These are phyloP conservation scores for Trypanosoma caninum DNA, from an alignment of 208 protist species.

Conservation along the genomic window DNA sequence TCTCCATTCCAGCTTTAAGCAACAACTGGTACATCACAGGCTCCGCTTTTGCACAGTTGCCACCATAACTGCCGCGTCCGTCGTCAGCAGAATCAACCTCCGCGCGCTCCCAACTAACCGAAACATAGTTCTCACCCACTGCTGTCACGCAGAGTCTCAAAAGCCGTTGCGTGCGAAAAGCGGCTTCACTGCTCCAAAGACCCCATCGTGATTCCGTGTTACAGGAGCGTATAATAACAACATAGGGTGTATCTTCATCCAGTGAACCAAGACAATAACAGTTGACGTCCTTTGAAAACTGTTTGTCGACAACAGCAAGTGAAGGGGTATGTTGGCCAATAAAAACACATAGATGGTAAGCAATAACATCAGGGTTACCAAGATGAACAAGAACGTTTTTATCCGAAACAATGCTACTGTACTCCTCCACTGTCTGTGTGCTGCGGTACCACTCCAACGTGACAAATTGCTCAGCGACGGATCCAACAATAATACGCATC, in stretches of 20 bases:
- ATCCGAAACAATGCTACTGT: constrained; percentile 36
- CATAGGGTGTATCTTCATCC: constrained; percentile 65
- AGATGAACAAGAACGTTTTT: constrained; percentile 29
- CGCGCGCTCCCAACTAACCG: constrained; percentile 63
- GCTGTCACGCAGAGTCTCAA: constrained; percentile 40
- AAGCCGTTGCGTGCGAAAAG: constrained; percentile 62
- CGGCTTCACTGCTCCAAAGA: constrained; percentile 79
- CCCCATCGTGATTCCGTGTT: constrained; percentile 76
- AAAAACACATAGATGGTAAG: constrained; percentile 87
- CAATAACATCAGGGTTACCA: constrained; percentile 61
- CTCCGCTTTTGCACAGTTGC: constrained; percentile 8
- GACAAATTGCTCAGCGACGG: constrained; percentile 73
- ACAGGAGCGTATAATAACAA: constrained; percentile 77
- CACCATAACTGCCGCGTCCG: constrained; percentile 4
- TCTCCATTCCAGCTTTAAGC: constrained; percentile 19
- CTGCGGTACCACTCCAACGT: constrained; percentile 76
- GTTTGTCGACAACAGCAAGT: constrained; percentile 80
- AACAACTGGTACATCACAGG: constrained; percentile 31
- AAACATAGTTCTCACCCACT: constrained; percentile 79
- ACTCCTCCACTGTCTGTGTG: constrained; percentile 58
- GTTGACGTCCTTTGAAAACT: constrained; percentile 69
- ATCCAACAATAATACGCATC: constrained; percentile 40
- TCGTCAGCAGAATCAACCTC: constrained; percentile 27
- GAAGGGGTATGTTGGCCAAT: constrained; percentile 61
- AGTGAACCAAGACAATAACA: constrained; percentile 57